phyloP scores from a whole-genome alignment of 345 rosid genomes.

The Syzygium aqueum region DNA sequence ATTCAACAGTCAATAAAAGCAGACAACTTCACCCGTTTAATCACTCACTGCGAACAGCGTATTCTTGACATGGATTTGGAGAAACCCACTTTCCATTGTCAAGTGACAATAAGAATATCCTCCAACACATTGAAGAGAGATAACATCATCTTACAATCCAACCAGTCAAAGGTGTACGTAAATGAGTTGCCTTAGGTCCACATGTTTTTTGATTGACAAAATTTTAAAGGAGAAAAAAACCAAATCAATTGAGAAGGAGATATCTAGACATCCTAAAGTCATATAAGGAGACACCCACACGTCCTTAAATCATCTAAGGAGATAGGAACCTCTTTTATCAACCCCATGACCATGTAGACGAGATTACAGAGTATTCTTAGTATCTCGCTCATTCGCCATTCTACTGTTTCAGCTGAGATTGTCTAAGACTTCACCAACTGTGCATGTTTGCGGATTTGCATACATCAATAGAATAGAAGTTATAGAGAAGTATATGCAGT shows the following conservation, averaged over 20 bases:
- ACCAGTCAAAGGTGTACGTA: neutral
- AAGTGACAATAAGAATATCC: neutral
- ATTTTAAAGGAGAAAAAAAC: neutral
- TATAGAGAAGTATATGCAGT: neutral
- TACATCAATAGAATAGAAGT: neutral
- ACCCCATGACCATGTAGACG: neutral
- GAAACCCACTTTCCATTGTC: neutral
- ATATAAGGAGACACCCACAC: neutral
- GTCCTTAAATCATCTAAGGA: neutral
- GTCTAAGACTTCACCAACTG: neutral
- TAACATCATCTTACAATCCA: neutral
- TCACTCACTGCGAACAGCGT: neutral
- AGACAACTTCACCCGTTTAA: neutral
- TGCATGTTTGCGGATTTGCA: neutral
- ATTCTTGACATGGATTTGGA: neutral
- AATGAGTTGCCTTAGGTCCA: neutral
- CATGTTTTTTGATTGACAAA: neutral
- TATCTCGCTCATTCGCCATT: neutral
- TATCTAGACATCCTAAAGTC: neutral
- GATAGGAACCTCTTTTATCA: neutral
- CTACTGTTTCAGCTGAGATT: neutral
- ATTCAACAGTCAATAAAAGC: neutral
- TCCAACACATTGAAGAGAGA: neutral
- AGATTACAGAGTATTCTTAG: neutral
- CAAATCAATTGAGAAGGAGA: neutral